Evolutionary conservation across 345 rosid species (phyloP).

Genomic region (Lepidium africanum): DNA sequence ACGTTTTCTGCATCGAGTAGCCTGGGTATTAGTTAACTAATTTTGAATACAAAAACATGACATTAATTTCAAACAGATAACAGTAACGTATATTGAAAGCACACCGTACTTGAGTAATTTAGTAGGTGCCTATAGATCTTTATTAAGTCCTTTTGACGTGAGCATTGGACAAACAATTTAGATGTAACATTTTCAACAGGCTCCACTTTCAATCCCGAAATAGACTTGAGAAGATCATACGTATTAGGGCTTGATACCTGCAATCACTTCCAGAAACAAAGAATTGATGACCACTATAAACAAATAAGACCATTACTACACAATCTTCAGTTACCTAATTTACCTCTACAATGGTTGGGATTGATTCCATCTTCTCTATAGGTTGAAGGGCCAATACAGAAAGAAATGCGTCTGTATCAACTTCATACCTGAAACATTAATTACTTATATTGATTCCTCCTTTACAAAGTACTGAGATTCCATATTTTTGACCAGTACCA

Average conservation of each 20-base stretch:
- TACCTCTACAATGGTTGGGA: conserved; percentile 97
- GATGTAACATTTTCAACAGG: conserved; percentile 88
- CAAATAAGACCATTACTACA: neutral
- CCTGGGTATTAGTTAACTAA: conserved; percentile 26
- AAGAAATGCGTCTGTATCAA: conserved; percentile 84
- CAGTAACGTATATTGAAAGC: neutral
- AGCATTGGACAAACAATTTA: conserved; percentile 94
- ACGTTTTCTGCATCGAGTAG: conserved; percentile 73
- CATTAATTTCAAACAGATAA: neutral
- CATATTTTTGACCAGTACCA: neutral
- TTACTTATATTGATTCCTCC: conserved; percentile 22
- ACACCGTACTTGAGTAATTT: conserved; percentile 68
- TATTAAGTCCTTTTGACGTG: conserved; percentile 86
- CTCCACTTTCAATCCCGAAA: conserved; percentile 78
- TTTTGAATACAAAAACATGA: neutral
- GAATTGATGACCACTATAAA: neutral
- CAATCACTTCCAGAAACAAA: conserved; percentile 16
- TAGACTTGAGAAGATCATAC: conserved; percentile 79
- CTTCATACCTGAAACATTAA: conserved; percentile 66
- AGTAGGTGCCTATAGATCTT: conserved; percentile 94
- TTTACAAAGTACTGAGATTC: conserved; percentile 3
- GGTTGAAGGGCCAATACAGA: conserved; percentile 96
- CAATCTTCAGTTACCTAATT: conserved; percentile 1
- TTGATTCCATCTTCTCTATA: conserved; percentile 54
- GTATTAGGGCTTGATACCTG: conserved; percentile 80